phyloP scores from a whole-genome alignment of 2,329 filamentous ascomycete species.

The Colletotrichum liriopes region DNA sequence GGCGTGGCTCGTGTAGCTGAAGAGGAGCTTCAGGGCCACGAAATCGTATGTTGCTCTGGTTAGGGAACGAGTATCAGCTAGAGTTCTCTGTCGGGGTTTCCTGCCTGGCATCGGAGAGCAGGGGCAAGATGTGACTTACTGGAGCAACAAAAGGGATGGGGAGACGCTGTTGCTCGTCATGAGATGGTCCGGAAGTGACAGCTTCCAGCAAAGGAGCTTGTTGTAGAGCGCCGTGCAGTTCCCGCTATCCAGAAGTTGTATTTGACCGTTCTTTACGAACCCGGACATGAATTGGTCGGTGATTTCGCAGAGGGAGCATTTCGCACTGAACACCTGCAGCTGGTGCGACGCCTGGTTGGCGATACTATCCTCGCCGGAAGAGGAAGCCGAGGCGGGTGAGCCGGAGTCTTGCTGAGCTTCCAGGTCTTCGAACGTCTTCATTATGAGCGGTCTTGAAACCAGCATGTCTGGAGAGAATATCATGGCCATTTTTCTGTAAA shows the following conservation, averaged over 20 bases:
- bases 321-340: conserved; percentile 11
- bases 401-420: neutral
- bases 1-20: conserved; percentile 4
- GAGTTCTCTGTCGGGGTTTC: neutral
- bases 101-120: neutral
- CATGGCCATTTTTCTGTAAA: conserved; percentile 6
- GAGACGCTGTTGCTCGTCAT: conserved; percentile 9
- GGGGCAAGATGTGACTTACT: neutral
- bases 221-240: conserved; percentile 26
- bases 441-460: conserved; percentile 8
- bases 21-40: conserved; percentile 21
- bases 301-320: conserved; percentile 36
- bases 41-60: conserved; percentile 28
- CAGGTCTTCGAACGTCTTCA: conserved; percentile 15
- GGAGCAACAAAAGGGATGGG: conserved; percentile 6
- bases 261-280: neutral
- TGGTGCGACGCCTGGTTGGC: neutral
- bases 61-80: neutral
- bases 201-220: conserved; percentile 28
- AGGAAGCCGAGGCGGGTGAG: neutral
- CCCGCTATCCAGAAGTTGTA: neutral
- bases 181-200: conserved; percentile 10
- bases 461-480: conserved; percentile 6
- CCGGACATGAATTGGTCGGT: conserved; percentile 1
- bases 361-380: neutral